Base-by-base conservation (phyloP, 2,329 filamentous ascomycete species). In the Dactylellina leptospora region DNA sequence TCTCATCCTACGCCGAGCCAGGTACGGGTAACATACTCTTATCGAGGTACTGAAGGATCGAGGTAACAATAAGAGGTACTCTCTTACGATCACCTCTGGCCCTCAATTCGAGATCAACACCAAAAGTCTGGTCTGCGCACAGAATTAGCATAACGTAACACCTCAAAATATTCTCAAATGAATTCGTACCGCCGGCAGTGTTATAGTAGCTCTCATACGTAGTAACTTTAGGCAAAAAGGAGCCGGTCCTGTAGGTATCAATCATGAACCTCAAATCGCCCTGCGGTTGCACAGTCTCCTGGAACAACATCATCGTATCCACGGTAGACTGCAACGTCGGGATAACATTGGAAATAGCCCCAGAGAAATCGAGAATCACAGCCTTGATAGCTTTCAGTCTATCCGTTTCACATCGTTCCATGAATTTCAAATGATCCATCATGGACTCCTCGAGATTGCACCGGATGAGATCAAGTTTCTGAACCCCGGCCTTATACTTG, bases 151-250 rank as follows among this genome's bases (percentile, higher is more conserved):
- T 4, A 2, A 13, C 11, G 47, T 20, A 28, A 25, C 11, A 3
- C 22, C 11, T 13, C 18, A n/a, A n/a, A n/a, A n/a, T 16, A 25
- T n/a, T 30, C 30, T 3, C 6, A 16, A 11, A 16, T 28, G 11
- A 23, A 28, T n/a, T 22, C 50, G 27, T 63, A 85, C 84, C 84
- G 79, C 97, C 95, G 22, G 97, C 92, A 75, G 91, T 92, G 81
- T 97, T 97, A 83, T 99, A 99, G 82, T 99, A 99, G 80, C 97
- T 99, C 82, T 99, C 95, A 80, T 99, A 99, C 2, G 92, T 90
- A 48, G 92, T 88, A 25, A 97, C 93, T 77, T 87, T 93, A 6
- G 95, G 95, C 55, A 92, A 87, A 79, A 96, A 99, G 75, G 89
- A 91, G 74, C 95, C 95, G 4, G 95, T 99, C 74, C 93, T 89